Conservation (phyloP, 2,329 filamentous ascomycete genomes). For the Aspergillus felis region DNA sequence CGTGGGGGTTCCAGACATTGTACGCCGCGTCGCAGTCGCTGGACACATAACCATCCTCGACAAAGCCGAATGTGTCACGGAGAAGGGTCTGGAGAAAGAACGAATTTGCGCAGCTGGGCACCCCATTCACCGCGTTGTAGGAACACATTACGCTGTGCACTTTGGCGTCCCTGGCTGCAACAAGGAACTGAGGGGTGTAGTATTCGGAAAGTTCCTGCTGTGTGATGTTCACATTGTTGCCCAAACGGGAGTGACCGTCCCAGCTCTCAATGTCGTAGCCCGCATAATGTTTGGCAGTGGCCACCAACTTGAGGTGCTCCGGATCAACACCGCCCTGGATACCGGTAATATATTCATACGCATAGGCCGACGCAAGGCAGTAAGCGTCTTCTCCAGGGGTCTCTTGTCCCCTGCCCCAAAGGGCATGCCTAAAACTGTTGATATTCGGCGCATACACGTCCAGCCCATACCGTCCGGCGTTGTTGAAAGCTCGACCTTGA, state of each 20-base stretch:
- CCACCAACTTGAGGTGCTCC: conserved; percentile 40
- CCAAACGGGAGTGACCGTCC: conserved; percentile 41
- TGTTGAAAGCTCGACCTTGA: conserved; percentile 64
- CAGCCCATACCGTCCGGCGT: conserved; percentile 47
- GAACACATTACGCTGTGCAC: conserved; percentile 60
- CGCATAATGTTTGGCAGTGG: conserved; percentile 58
- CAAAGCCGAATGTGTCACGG: conserved; percentile 63
- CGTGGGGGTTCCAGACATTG: conserved; percentile 56
- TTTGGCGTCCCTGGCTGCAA: conserved; percentile 56
- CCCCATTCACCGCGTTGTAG: conserved; percentile 63
- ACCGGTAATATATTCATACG: conserved; percentile 51
- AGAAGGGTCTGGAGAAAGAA: conserved; percentile 62
- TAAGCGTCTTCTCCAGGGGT: conserved; percentile 57
- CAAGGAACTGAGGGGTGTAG: conserved; percentile 63
- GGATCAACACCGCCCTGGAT: conserved; percentile 48
- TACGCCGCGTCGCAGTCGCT: conserved; percentile 63
- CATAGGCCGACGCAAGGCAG: conserved; percentile 47
- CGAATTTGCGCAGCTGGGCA: conserved; percentile 59
- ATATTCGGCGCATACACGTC: conserved; percentile 57
- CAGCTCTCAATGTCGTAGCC: conserved; percentile 56
- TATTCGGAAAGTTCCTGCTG: conserved; percentile 65
- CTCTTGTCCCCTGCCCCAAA: conserved; percentile 61
- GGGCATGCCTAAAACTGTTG: conserved; percentile 58
- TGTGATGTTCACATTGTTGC: conserved; percentile 54
- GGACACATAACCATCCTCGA: conserved; percentile 57